Conservation (phyloP, 1,139 yeast genomes). For the Yamadazyma aaseri region DNA sequence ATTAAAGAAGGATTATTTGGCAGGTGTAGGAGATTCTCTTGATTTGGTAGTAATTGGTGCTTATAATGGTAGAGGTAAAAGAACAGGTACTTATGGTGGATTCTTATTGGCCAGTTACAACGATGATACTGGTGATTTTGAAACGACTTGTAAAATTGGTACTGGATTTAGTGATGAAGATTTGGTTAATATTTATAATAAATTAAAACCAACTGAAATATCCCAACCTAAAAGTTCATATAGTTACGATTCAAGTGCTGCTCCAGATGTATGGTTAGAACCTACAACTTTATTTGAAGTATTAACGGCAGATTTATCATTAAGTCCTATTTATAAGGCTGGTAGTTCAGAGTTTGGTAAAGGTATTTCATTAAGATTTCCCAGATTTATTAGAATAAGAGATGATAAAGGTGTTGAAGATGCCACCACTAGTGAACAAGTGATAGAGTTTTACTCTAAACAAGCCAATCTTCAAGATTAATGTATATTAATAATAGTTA, state of each 20-base stretch:
- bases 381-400: constrained; percentile 80
- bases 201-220: constrained; percentile 68
- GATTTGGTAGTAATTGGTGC: constrained; percentile 96
- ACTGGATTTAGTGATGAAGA: constrained; percentile 94
- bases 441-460: constrained; percentile 82
- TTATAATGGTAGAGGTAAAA: constrained; percentile 87
- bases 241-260: constrained; percentile 66
- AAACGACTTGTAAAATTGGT: constrained; percentile 94
- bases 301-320: constrained; percentile 87
- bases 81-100: constrained; percentile 95
- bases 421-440: constrained; percentile 85
- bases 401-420: constrained; percentile 89
- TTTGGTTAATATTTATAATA: constrained; percentile 56
- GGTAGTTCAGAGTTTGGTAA: constrained; percentile 76
- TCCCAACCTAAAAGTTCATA: constrained; percentile 67
- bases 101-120: constrained; percentile 87
- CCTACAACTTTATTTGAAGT: constrained; percentile 88
- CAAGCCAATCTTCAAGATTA: constrained; percentile 49
- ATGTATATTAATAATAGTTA: constrained; percentile 3
- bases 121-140: constrained; percentile 86
- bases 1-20: constrained; percentile 87
- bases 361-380: constrained; percentile 90
- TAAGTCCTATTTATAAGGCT: constrained; percentile 91
- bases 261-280: constrained; percentile 96
- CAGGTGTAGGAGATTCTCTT: constrained; percentile 93